A percentile compares a stretch with the other conserved stretches of the same genome.
Evolutionary conservation across 2,329 filamentous ascomycete species (phyloP).

Genomic region (Paecilomyces dactylethromorphus): DNA sequence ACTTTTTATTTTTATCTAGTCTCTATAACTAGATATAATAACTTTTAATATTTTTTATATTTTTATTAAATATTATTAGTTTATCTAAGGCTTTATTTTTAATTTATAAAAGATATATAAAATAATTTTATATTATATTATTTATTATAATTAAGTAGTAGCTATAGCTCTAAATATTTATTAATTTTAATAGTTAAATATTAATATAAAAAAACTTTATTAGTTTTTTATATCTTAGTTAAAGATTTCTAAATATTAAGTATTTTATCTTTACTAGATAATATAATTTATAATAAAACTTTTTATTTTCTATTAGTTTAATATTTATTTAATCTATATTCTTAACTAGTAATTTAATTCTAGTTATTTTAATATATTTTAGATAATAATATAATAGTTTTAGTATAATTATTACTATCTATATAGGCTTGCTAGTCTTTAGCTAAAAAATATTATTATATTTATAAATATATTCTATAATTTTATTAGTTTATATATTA

Average conservation of each 20-base stretch:
- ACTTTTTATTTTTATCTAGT: not conserved
- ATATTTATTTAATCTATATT: too few relatives aligned
- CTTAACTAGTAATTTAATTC: too few relatives aligned
- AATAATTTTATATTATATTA: not conserved
- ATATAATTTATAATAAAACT: not conserved
- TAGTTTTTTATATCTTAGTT: not conserved
- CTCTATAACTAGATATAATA: not conserved
- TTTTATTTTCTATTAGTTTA: not conserved
- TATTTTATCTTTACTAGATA: not conserved
- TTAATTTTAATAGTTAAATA: not conserved
- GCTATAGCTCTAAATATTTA: not conserved
- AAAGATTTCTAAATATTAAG: not conserved
- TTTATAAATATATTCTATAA: too few relatives aligned
- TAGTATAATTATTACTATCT: too few relatives aligned
- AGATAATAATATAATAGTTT: too few relatives aligned
- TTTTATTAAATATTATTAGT: not conserved
- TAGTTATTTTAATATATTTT: too few relatives aligned
- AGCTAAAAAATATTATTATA: too few relatives aligned
- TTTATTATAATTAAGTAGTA: not conserved
- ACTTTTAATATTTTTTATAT: not conserved
- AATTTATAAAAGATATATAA: not conserved
- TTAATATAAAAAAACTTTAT: not conserved
- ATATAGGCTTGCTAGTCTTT: too few relatives aligned
- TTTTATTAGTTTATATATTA: too few relatives aligned
- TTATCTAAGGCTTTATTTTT: not conserved